Base-by-base conservation (phyloP, 116 monocot genomes). In the Phalaenopsis hybrid region DNA sequence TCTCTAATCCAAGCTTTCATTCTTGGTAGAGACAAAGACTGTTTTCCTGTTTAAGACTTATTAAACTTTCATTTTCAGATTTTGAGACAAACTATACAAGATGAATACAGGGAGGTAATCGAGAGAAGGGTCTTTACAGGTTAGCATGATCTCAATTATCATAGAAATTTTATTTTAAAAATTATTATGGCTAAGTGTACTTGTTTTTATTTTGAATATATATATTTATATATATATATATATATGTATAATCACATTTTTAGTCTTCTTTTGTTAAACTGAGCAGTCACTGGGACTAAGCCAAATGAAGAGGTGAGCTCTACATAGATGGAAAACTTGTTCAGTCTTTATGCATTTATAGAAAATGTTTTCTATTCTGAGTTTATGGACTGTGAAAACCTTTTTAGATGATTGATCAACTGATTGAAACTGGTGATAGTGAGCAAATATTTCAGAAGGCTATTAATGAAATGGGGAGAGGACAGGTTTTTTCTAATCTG, bases 381-480 rank as follows among this genome's bases (percentile, higher is more conserved):
- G 65, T 65, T 65, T 65, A 7, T 65, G 21, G 25, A 65, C 65
- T 65, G 25, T 65, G 65, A 72, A 72, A 70, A n/a, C 43, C 16
- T 33, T 46, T 11, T 15, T 31, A 89, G 89, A 82, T 80, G 82
- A 86, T 89, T 59, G 89, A 89, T 28, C 45, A 37, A n/a, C 82
- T 89, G 21, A 89, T 89, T 79, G 89, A 84, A 59, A 86, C 89
- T 50, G 89, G 89, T 75, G 79, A 81, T 33, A 84, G 84, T 68
- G 89, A 89, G 82, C 79, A 86, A 77, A 83, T 89, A 43, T 86
- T 89, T 48, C 73, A 84, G 34, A 81, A 82, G 67, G 89, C 89
- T 18, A 86, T 89, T 81, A 86, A 89, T 44, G 86, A 86, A 82
- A 86, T 84, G 82, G 89, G 89, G 9, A 25, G 86, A 82, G 86